phyloP scores from a whole-genome alignment of 108 stramenopile species.

The Mediolabrus comicus region DNA sequence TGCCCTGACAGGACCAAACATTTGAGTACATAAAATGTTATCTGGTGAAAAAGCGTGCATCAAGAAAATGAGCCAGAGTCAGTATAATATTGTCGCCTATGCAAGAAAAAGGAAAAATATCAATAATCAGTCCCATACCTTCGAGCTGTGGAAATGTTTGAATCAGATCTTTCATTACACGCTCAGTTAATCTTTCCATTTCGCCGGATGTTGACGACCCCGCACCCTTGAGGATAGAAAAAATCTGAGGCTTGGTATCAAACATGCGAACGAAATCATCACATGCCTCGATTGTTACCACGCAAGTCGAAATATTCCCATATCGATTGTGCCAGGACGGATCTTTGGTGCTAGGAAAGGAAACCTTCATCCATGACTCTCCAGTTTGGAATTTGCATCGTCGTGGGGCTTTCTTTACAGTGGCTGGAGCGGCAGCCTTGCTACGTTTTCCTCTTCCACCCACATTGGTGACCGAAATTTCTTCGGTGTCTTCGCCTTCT shows the following conservation, averaged over 20 bases:
- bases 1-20: conserved; percentile 56
- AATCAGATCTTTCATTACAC: conserved; percentile 60
- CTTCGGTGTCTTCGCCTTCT: conserved; percentile 24
- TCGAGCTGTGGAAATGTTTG: conserved; percentile 76
- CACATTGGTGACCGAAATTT: conserved; percentile 1
- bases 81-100: neutral
- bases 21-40: conserved; percentile 44
- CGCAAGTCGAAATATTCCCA: conserved; percentile 74
- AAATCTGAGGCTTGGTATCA: conserved; percentile 85
- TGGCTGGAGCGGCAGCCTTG: conserved; percentile 5
- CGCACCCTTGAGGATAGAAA: conserved; percentile 44
- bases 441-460: conserved; percentile 36
- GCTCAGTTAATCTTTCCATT: conserved; percentile 54
- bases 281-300: conserved; percentile 89
- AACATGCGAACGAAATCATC: conserved; percentile 84
- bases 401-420: conserved; percentile 27
- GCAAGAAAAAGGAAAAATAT: neutral
- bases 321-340: conserved; percentile 77
- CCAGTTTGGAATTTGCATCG: conserved; percentile 67
- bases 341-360: conserved; percentile 91
- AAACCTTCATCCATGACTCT: conserved; percentile 81
- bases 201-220: conserved; percentile 26
- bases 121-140: conserved; percentile 29
- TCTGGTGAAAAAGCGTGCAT: conserved; percentile 10
- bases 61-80: neutral